Conservation (phyloP, 2,329 filamentous ascomycete species). For the Beauveria caledonica region DNA sequence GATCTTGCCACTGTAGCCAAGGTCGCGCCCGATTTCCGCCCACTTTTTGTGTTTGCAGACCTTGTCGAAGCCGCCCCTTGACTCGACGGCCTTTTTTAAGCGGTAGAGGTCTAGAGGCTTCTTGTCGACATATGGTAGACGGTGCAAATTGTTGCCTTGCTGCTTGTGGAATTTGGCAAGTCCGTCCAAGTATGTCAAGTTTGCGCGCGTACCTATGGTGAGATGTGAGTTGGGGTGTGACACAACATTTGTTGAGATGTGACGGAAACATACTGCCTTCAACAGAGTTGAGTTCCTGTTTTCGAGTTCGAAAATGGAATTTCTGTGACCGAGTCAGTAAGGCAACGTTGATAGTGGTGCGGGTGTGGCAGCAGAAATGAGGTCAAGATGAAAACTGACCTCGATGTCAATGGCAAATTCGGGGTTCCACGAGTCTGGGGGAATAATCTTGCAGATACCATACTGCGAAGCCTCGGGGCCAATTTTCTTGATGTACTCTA, state of each 20-base stretch:
- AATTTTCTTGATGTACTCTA: constrained; percentile 91
- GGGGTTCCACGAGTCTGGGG: constrained; percentile 88
- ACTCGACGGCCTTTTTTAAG: constrained; percentile 92
- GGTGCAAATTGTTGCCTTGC: constrained; percentile 86
- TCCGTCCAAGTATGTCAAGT: constrained; percentile 91
- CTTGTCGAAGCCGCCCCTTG: constrained; percentile 87
- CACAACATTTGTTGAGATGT: not conserved
- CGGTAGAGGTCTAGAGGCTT: constrained; percentile 92
- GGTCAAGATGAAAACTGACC: constrained; percentile 39
- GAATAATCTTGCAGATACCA: constrained; percentile 92
- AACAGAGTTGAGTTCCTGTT: constrained; percentile 94
- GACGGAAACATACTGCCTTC: constrained; percentile 72
- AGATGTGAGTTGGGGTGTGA: constrained; percentile 8
- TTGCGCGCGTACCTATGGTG: constrained; percentile 73
- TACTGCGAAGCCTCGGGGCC: constrained; percentile 76
- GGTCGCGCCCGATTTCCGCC: constrained; percentile 93
- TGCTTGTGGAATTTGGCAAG: constrained; percentile 95
- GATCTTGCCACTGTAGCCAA: constrained; percentile 98
- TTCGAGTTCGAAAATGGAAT: constrained; percentile 93
- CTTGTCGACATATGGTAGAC: constrained; percentile 95
- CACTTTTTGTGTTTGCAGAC: constrained; percentile 98
- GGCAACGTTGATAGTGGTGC: not conserved
- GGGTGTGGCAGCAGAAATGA: not conserved
- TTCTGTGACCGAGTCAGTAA: constrained; percentile 45
- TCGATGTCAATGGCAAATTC: constrained; percentile 95